Base-by-base conservation (phyloP, 2,329 filamentous ascomycete species). In the Diatrype stigma region DNA sequence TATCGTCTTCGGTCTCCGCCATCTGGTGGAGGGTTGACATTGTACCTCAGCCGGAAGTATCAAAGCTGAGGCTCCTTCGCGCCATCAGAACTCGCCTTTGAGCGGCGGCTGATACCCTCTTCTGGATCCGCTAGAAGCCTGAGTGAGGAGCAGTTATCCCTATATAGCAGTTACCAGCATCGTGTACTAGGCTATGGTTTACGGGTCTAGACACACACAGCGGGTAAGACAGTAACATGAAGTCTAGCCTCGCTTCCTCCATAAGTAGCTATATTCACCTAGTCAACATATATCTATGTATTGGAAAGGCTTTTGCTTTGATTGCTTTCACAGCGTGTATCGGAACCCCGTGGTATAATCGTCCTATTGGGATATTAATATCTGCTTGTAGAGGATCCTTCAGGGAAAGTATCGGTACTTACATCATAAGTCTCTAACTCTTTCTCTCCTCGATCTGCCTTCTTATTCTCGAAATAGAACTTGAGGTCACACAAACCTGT, bases 391-490 rank as follows among this genome's bases (percentile, higher is more conserved):
- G 11, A 23, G 22, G 11, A 28, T 8, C n/a, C n/a, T n/a, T 10
- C 7, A 8, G 40, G 6, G 40, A 2, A 7, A 26, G 22, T 6
- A n/a, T 28, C 2, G 21, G 11, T 7, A 69, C 73, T 72, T 60
- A 77, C 73, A 57, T 75, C 70, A 44, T 71, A 65, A 21, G 66
- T 62, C 63, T 80, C 77, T 12, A 79, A 63, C 53, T 73, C 62
- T 59, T 67, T 71, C 64, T 77, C 73, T 42, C 75, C 75, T 23
- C 69, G 62, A 12, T 79, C 74, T 0, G 78, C 78, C 63, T 70
- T 68, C 37, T 52, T 57, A 56, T 80, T 79, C 59, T 68, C 55
- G 14, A 63, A 54, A 53, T 61, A 62, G 51, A 76, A 76, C 8
- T 65, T 60, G 2, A 73, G 21, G 26, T 67, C 72, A 26, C 72